Base-by-base conservation (phyloP, 129 eudicot species). In the Logfia minima region DNA sequence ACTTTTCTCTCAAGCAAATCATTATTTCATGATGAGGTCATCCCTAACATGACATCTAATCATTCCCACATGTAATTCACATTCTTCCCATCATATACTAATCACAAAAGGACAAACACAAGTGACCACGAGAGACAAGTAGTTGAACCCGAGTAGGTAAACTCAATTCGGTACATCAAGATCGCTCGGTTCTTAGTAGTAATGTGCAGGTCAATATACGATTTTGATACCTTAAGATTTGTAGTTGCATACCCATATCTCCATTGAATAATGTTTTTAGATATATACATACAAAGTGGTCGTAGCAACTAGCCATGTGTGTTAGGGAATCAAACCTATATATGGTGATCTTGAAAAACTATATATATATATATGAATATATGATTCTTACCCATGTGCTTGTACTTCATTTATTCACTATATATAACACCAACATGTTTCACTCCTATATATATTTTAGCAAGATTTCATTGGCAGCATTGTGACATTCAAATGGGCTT, bases 341-440 rank as follows among this genome's bases (percentile, higher is more conserved):
- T 31, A 9, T 0, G 21, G 3, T 70, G 35, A 70, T 41, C 74
- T 43, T 70, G 2, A 1, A n/a, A 9, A 66, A 66, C 70, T 1
- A 31, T 29, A 66, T 13, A 16, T 21, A 69, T 69, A 24, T 24
- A 24, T 24, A 24, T 24, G 26, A 24, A 24, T 24, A 24, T 24
- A 22, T 41, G 35, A n/a, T 70, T 70, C 59, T 41, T 45, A 70
- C 74, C 74, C 74, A 70, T 70, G 74, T 70, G 74, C 35, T 70
- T 70, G 34, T 70, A 41, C 59, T 70, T 55, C 56, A 21, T 28
- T 45, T 21, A 21, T 11, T 43, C 74, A 45, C 39, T 70, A 70
- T 70, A 70, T 70, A 70, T 23, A 56, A 23, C 60, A 32, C 23
- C 24, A 70, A 13, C 37, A 68, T 37, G 72, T 41, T 70, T 6